Evolutionary conservation across 2,329 filamentous ascomycete genomes (phyloP).

Genomic region (Diaporthe nobilis): DNA sequence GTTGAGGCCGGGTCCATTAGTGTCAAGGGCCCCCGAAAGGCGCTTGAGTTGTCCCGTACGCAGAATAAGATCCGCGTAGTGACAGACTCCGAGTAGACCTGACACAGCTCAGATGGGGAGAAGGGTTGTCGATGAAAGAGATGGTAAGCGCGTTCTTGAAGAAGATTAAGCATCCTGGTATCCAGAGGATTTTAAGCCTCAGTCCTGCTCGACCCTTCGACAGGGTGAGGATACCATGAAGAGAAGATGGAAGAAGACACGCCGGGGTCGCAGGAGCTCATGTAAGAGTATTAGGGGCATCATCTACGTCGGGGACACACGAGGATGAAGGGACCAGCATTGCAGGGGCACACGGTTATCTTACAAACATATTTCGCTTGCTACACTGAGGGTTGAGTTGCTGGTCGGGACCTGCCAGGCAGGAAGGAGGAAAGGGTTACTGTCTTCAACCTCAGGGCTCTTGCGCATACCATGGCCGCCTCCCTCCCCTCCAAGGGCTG

Average conservation of each 20-base stretch:
- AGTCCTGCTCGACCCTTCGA: neutral
- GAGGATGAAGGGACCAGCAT: slow-evolving; percentile 2
- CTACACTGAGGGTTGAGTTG: neutral
- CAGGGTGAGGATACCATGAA: neutral
- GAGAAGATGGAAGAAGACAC: neutral
- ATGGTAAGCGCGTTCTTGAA: no score
- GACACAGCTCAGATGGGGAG: neutral
- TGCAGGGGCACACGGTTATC: slow-evolving; percentile 23
- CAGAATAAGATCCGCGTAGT: slow-evolving; percentile 37
- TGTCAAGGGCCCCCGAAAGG: slow-evolving; percentile 38
- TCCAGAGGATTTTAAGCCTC: neutral
- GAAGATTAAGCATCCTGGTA: neutral
- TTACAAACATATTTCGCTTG: slow-evolving; percentile 26
- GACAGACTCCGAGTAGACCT: slow-evolving; percentile 33
- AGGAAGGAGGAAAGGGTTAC: slow-evolving; percentile 25
- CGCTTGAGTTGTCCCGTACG: slow-evolving; percentile 35
- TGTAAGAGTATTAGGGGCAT: slow-evolving; percentile 31
- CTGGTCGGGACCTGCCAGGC: slow-evolving; percentile 4
- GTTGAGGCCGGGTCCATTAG: slow-evolving; percentile 36
- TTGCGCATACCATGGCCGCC: neutral
- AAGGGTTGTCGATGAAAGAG: neutral
- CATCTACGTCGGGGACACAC: neutral
- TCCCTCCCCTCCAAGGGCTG: neutral
- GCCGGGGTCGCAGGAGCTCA: neutral
- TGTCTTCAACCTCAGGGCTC: slow-evolving; percentile 33